Evolutionary conservation across 1,284 basidiomycete species (phyloP).

Genomic region (Ganoderma multipileum): DNA sequence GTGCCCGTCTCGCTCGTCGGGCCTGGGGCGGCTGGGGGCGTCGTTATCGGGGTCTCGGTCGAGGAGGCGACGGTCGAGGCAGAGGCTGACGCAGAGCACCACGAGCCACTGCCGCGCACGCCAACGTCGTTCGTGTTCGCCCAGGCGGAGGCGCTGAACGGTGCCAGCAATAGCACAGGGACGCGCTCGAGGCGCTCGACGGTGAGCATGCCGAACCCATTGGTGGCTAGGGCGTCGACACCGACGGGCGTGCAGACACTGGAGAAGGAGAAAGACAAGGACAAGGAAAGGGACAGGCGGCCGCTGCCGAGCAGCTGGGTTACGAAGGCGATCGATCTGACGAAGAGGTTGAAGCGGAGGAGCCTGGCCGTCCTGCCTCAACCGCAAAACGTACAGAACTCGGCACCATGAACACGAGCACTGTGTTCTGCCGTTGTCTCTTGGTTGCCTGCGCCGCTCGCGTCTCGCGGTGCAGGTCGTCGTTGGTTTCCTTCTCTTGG

Average conservation of each 20-base stretch:
- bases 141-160: conserved; percentile 38
- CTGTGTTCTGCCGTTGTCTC: not conserved
- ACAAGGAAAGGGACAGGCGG: conserved; percentile 34
- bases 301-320: conserved; percentile 42
- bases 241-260: not conserved
- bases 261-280: conserved; percentile 9
- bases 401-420: conserved; percentile 1
- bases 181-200: conserved; percentile 45
- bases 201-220: conserved; percentile 39
- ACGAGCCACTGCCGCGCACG: conserved; percentile 27
- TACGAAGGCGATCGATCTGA: conserved; percentile 56
- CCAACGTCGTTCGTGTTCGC: conserved; percentile 42
- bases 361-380: conserved; percentile 40
- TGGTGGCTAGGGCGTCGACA: not conserved
- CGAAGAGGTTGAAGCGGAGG: conserved; percentile 56
- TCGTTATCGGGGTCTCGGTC: conserved; percentile 65
- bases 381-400: conserved; percentile 6
- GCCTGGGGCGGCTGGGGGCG: conserved; percentile 41
- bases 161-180: conserved; percentile 40
- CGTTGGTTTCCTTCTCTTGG: not conserved
- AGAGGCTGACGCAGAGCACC: conserved; percentile 41
- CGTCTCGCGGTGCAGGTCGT: not conserved
- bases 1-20: conserved; percentile 15
- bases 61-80: conserved; percentile 59
- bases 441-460: not conserved